Evolutionary conservation across 2,329 filamentous ascomycete species (phyloP).

Genomic region (Thielaviopsis musarum): DNA sequence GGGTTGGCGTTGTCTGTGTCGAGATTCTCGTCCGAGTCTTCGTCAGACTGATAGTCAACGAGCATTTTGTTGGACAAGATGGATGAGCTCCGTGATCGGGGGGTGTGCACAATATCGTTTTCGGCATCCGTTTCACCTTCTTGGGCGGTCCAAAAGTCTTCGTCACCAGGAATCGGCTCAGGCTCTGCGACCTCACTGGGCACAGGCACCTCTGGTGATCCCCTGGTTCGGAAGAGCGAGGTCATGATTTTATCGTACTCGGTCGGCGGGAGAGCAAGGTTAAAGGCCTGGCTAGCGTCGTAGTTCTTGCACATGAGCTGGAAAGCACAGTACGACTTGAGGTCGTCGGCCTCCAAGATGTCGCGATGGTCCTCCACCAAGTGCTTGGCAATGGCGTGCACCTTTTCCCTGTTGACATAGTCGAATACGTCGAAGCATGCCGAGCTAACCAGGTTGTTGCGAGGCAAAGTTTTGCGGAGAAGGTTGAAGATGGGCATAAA

Average conservation of each 20-base stretch:
- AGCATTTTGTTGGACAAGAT: conserved; percentile 51
- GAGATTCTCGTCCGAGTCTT: conserved; percentile 46
- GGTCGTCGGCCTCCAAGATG: conserved; percentile 58
- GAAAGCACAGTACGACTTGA: conserved; percentile 51
- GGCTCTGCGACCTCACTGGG: background rate
- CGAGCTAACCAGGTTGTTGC: conserved; percentile 86
- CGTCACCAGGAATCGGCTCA: conserved; percentile 31
- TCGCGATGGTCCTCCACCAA: conserved; percentile 73
- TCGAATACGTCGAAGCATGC: conserved; percentile 91
- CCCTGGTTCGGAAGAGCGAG: conserved; percentile 1
- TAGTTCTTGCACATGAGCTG: conserved; percentile 57
- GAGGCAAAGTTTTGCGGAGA: conserved; percentile 67
- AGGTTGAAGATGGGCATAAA: conserved; percentile 76
- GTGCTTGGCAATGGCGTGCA: conserved; percentile 69
- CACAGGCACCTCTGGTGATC: conserved; percentile 3
- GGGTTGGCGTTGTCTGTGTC: conserved; percentile 31
- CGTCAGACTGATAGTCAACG: conserved; percentile 86
- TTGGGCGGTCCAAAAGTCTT: conserved; percentile 84
- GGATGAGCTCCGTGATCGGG: conserved; percentile 15
- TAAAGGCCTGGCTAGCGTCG: conserved; percentile 59
- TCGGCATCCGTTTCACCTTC: conserved; percentile 36
- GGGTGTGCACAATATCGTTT: conserved; percentile 1
- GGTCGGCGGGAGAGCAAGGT: conserved; percentile 15
- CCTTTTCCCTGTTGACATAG: conserved; percentile 64
- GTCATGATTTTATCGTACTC: conserved; percentile 8